Evolutionary conservation across 2,329 filamentous ascomycete genomes (phyloP).

Genomic region (Polychaeton citri): DNA sequence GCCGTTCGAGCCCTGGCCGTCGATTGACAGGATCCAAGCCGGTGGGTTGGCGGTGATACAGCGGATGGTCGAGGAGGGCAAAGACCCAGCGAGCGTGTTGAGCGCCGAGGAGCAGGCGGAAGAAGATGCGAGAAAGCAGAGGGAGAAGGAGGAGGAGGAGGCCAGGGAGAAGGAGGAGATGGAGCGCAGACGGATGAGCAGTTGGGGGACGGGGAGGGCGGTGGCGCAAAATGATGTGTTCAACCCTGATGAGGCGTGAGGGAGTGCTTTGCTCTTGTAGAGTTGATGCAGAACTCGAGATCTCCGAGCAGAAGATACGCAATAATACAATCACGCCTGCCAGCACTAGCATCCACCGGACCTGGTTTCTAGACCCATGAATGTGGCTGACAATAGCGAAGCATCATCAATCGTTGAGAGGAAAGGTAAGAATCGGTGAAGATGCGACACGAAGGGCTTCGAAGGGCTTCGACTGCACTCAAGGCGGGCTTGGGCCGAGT

Average conservation of each 20-base stretch:
- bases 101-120: conserved; percentile 31
- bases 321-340: too few species aligned
- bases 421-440: too few species aligned
- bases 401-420: too few species aligned
- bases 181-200: conserved; percentile 8
- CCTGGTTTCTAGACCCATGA: too few species aligned
- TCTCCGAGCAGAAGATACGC: too few species aligned
- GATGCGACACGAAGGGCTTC: too few species aligned
- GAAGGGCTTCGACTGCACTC: too few species aligned
- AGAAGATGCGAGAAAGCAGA: conserved; percentile 19
- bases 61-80: conserved; percentile 46
- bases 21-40: conserved; percentile 52
- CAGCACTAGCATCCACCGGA: too few species aligned
- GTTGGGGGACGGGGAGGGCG: conserved; percentile 6
- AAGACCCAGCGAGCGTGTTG: conserved; percentile 39
- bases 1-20: conserved; percentile 64
- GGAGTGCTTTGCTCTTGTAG: neutral
- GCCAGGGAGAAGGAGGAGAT: conserved; percentile 16
- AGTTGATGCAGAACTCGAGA: too few species aligned
- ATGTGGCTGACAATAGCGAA: too few species aligned
- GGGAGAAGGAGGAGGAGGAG: conserved; percentile 27
- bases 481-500: too few species aligned
- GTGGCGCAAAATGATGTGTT: conserved; percentile 15
- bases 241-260: conserved; percentile 18
- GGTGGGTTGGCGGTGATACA: conserved; percentile 54